A percentile compares a stretch with the other conserved stretches of the same genome.
Evolutionary conservation across 768 basidiomycete genomes (phyloP).

Genomic region (Lactarius sp.): DNA sequence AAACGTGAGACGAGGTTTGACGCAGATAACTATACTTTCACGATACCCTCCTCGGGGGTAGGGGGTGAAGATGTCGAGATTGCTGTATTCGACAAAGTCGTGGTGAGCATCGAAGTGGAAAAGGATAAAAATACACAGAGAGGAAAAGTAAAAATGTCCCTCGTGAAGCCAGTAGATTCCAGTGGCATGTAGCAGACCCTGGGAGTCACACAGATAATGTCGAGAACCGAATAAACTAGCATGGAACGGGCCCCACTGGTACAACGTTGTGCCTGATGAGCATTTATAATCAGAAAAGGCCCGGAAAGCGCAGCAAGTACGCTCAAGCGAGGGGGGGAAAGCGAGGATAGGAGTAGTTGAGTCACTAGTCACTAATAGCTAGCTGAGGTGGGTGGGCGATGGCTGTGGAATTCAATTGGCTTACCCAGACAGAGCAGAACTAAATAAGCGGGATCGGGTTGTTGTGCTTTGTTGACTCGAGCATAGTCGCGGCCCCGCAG

Average conservation of each 20-base stretch:
- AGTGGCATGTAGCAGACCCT: conserved; percentile 33
- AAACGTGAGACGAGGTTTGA: conserved; percentile 87
- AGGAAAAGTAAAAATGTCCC: conserved; percentile 81
- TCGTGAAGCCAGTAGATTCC: conserved; percentile 63
- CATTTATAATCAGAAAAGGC: background rate
- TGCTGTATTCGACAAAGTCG: conserved; percentile 91
- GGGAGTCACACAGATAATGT: background rate
- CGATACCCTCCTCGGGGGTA: conserved; percentile 45
- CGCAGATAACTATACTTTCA: conserved; percentile 83
- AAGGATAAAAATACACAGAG: conserved; percentile 93
- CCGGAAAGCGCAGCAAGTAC: background rate
- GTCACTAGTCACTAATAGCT: background rate
- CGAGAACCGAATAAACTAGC: background rate
- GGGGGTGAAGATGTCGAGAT: conserved; percentile 49
- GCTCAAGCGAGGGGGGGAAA: background rate
- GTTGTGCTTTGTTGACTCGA: conserved; percentile 25
- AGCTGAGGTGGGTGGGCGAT: too few species aligned
- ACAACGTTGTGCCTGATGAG: background rate
- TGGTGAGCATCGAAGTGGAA: conserved; percentile 86
- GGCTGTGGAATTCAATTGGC: too few species aligned
- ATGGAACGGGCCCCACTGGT: background rate
- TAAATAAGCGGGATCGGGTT: conserved; percentile 16
- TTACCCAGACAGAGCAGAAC: background rate
- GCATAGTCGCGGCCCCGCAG: background rate
- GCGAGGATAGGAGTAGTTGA: background rate